Evolutionary conservation across 257 asterid genomes (phyloP), one percentile per base, ranked within the genome.

Genomic region (Capsicum chinense): DNA sequence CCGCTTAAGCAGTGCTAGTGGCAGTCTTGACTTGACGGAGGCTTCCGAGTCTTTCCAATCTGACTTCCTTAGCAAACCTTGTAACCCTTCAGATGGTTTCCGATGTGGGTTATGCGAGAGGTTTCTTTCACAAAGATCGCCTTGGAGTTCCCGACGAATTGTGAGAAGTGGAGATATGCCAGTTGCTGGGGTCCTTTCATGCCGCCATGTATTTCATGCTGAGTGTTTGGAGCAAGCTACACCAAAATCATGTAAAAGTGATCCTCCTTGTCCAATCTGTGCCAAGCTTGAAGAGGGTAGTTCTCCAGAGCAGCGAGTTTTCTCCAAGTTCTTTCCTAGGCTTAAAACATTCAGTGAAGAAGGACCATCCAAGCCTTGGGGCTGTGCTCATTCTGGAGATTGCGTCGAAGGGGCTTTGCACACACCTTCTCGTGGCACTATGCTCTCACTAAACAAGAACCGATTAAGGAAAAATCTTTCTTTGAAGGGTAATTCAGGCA

Each of bases 171-270:
- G 97, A 35, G 99, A 97, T 81, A 95, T 95, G 98, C 99, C 98
- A 0, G 90, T 95, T 68, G 88, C 99, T 16, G 98, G 98, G 76
- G 95, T 97, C 83, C 98, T 97, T 56, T 93, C 97, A 9, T 97
- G 99, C 68, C 88, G 94, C 17, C 99, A 97, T 56, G 97, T 93
- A 48, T 97, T 95, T 89, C 99, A 97, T 83, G 98, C 97, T 0
- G 99, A 97, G 86, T 97, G 99, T 88, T 84, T 97, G 91, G 98
- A 97, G 3, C 98, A 93, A 83, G 95, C 92, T 2, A 97, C 98
- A 5, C 96, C 98, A 3, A 94, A 94, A 90, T 88, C 95, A 21
- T 91, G 93, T 21, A 95, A 83, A 83, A 94, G 82, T 44, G 98
- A 97, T 83, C 98, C 99, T 64, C 98, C 97, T 5, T 97, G 99